phyloP scores from a whole-genome alignment of 805 yeast genomes.

The Candida krabiensis region DNA sequence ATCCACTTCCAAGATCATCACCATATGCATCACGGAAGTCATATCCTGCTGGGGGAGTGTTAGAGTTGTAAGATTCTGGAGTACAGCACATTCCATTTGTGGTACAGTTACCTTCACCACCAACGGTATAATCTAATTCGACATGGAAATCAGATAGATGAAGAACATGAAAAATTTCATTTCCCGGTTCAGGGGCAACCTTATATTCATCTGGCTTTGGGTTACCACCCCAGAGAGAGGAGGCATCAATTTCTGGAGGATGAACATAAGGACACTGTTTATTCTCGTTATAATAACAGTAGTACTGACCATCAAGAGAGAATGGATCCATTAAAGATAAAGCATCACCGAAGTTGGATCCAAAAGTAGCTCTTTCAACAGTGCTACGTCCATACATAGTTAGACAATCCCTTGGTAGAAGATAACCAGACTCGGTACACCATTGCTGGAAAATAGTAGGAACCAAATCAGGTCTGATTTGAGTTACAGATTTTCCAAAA shows the following conservation, averaged over 20 bases:
- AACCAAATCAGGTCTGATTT: constrained; percentile 40
- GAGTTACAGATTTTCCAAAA: constrained; percentile 38
- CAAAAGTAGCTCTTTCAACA: constrained; percentile 35
- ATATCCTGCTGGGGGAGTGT: constrained; percentile 39
- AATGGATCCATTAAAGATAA: constrained; percentile 51
- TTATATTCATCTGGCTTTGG: constrained; percentile 43
- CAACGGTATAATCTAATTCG: constrained; percentile 52
- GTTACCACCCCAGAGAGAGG: constrained; percentile 46
- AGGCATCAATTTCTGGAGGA: constrained; percentile 48
- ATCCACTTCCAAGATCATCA: constrained; percentile 14
- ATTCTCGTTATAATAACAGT: constrained; percentile 54
- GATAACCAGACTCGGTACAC: constrained; percentile 39
- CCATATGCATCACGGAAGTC: constrained; percentile 36
- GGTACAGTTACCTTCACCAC: constrained; percentile 60
- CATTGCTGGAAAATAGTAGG: constrained; percentile 42
- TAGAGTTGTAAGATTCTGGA: constrained; percentile 42
- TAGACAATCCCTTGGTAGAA: constrained; percentile 28
- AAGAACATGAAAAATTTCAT: constrained; percentile 54
- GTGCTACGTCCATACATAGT: constrained; percentile 38
- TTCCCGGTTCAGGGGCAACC: constrained; percentile 39
- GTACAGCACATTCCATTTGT: constrained; percentile 62
- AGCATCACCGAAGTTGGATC: constrained; percentile 52
- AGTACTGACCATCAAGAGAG: constrained; percentile 57
- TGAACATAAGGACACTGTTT: constrained; percentile 56
- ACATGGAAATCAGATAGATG: constrained; percentile 70